Conservation (phyloP, 805 yeast genomes). For the Saturnispora hagleri region DNA sequence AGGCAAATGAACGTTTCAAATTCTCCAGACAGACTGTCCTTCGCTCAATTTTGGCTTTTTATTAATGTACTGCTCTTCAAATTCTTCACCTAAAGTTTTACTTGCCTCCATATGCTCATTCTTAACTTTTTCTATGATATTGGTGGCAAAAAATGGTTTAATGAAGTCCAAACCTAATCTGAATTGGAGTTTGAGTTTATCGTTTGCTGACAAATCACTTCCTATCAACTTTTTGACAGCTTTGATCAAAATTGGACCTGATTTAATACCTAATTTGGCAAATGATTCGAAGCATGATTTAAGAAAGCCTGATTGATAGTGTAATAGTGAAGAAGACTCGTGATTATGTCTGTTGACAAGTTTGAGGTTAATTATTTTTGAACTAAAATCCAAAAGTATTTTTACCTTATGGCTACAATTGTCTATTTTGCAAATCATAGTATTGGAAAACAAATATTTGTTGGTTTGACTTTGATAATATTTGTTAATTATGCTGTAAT, state of each 20-base stretch:
- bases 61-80: neutral
- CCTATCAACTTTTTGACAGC: neutral
- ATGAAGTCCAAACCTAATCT: neutral
- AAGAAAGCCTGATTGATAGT: conserved; percentile 1
- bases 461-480: neutral
- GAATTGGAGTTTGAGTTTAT: neutral
- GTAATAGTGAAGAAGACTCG: neutral
- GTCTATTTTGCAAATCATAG: conserved; percentile 1
- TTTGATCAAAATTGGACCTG: conserved; percentile 1
- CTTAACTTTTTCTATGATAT: conserved; percentile 1
- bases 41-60: neutral
- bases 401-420: neutral
- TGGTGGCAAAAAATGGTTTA: conserved; percentile 1
- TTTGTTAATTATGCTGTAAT: neutral
- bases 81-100: conserved; percentile 1
- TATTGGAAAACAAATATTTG: neutral
- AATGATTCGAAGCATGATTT: conserved; percentile 1
- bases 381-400: neutral
- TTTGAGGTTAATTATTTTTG: neutral
- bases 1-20: neutral
- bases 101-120: neutral
- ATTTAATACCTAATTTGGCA: neutral
- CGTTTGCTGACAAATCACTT: neutral
- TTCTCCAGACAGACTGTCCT: neutral
- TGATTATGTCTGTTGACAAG: neutral